phyloP scores from a whole-genome alignment of 495 filamentous ascomycete species.

The Aspergillus coremiiformis region DNA sequence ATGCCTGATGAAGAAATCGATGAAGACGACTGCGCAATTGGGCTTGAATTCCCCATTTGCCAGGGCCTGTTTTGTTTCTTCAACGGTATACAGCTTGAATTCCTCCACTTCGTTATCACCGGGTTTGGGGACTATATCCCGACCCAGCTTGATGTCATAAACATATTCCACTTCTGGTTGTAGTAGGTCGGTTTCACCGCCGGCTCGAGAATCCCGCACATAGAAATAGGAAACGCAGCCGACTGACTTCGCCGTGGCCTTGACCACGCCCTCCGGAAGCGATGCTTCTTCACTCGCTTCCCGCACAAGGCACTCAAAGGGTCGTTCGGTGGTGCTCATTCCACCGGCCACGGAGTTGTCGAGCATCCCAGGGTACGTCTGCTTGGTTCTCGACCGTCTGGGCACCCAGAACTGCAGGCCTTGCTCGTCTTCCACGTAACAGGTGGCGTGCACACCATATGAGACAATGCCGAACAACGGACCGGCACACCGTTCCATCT shows the following conservation, averaged over 20 bases:
- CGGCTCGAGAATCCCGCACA: constrained; percentile 66
- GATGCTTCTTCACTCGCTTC: constrained; percentile 87
- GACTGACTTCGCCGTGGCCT: constrained; percentile 43
- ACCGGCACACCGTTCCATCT: constrained; percentile 70
- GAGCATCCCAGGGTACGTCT: constrained; percentile 79
- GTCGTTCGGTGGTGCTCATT: constrained; percentile 67
- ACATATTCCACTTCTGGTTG: constrained; percentile 91
- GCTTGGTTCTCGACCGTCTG: constrained; percentile 62
- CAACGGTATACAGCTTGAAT: constrained; percentile 69
- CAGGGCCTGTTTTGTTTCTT: constrained; percentile 65
- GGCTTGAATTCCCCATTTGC: constrained; percentile 78
- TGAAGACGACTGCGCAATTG: constrained; percentile 75
- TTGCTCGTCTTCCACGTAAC: constrained; percentile 53
- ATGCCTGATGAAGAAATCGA: constrained; percentile 89
- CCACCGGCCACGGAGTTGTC: constrained; percentile 95
- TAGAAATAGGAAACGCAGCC: constrained; percentile 85
- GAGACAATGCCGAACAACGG: constrained; percentile 79
- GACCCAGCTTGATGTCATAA: constrained; percentile 76
- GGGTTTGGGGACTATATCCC: constrained; percentile 60
- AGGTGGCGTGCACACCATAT: constrained; percentile 88
- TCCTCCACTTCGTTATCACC: constrained; percentile 82
- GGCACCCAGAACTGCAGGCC: constrained; percentile 82
- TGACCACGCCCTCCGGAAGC: constrained; percentile 64
- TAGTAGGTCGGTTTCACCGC: constrained; percentile 78
- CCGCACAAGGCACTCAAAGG: constrained; percentile 72